Evolutionary conservation across 2,329 filamentous ascomycete species (phyloP).

Genomic region (Paraphaeosphaeria sporulosa): DNA sequence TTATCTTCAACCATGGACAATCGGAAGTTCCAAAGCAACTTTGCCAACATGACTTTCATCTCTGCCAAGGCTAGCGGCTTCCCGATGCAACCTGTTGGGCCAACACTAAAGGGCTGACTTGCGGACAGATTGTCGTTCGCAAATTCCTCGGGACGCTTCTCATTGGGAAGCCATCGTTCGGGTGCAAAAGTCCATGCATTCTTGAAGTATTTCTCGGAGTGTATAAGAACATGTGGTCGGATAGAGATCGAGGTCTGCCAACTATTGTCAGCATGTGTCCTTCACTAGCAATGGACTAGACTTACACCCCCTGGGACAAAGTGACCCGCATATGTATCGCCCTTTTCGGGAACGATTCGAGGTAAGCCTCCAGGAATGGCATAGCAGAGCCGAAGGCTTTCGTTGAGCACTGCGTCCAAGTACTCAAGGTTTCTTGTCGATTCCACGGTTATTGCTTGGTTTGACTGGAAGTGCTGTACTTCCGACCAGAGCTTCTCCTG

Average conservation of each 20-base stretch:
- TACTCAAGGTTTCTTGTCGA: slow-evolving; percentile 17
- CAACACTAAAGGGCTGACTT: slow-evolving; percentile 50
- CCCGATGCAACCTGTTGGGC: slow-evolving; percentile 41
- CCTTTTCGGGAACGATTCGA: slow-evolving; percentile 12
- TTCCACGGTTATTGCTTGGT: slow-evolving; percentile 12
- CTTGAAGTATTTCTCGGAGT: slow-evolving; percentile 16
- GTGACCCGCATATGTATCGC: slow-evolving; percentile 13
- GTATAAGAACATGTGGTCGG: slow-evolving; percentile 14
- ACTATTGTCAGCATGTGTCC: not conserved
- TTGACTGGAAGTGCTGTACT: slow-evolving; percentile 11
- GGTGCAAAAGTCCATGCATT: slow-evolving; percentile 13
- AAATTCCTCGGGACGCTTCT: slow-evolving; percentile 13
- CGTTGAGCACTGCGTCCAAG: slow-evolving; percentile 17
- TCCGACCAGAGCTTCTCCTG: slow-evolving; percentile 14
- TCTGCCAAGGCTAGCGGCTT: slow-evolving; percentile 26
- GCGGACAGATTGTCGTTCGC: slow-evolving; percentile 16
- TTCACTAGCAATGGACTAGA: not conserved
- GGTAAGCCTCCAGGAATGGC: slow-evolving; percentile 14
- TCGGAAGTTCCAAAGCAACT: slow-evolving; percentile 10
- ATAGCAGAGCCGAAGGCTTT: slow-evolving; percentile 13
- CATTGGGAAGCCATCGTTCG: slow-evolving; percentile 21
- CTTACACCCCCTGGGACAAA: slow-evolving; percentile 18
- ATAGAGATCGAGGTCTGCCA: slow-evolving; percentile 14
- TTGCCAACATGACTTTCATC: slow-evolving; percentile 18
- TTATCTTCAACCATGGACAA: not conserved